Evolutionary conservation across 768 basidiomycete species (phyloP).

Genomic region (Pisolithus tinctorius): DNA sequence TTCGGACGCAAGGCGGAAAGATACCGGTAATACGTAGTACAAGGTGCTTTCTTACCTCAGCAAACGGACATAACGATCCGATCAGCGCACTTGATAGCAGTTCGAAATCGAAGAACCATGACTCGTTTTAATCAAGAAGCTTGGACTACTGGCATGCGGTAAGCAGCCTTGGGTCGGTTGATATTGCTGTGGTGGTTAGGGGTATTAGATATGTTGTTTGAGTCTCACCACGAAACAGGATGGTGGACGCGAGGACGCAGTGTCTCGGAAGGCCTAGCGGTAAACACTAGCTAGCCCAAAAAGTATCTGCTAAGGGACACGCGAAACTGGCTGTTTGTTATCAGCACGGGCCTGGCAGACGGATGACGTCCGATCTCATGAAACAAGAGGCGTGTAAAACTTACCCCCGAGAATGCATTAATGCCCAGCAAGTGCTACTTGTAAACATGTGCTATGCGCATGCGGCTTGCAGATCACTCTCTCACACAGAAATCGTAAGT

Average conservation of each 20-base stretch:
- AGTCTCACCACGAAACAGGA: not conserved
- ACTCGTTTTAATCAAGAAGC: not conserved
- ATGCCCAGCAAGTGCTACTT: not conserved
- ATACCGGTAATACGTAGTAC: not conserved
- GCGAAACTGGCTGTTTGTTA: not conserved
- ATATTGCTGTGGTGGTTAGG: not conserved
- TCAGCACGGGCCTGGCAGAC: not conserved
- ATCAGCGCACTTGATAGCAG: slow-evolving; percentile 4
- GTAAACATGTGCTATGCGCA: too few relatives aligned
- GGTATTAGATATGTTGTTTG: not conserved
- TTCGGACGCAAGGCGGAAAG: not conserved
- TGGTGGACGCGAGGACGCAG: not conserved
- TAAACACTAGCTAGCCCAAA: slow-evolving; percentile 1
- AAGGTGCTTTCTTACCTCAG: slow-evolving; percentile 1
- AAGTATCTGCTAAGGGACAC: not conserved
- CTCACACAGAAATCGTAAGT: not conserved
- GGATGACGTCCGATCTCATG: slow-evolving; percentile 4
- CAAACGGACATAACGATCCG: slow-evolving; percentile 3
- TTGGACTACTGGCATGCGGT: slow-evolving; percentile 1
- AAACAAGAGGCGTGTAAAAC: slow-evolving; percentile 1
- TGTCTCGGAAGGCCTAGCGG: not conserved
- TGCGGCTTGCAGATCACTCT: not conserved
- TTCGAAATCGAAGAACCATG: not conserved
- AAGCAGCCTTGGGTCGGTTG: not conserved
- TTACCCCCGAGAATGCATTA: not conserved